Evolutionary conservation across 441 rosid genomes (phyloP).

Genomic region (Viola pubescens): DNA sequence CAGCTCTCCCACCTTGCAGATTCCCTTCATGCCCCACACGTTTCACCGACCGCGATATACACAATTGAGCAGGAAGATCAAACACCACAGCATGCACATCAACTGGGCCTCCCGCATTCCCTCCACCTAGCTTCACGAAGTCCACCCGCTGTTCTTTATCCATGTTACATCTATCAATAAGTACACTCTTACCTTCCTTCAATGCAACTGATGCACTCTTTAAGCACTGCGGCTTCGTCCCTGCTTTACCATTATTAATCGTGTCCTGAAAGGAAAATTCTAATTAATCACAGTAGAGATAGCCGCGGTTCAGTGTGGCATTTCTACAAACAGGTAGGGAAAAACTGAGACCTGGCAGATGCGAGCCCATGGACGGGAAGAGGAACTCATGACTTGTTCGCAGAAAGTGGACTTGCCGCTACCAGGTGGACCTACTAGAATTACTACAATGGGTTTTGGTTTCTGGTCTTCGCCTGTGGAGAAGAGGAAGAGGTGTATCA

Average conservation of each 20-base stretch:
- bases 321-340: conserved; percentile 30
- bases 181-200: conserved; percentile 64
- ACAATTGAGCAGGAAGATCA: conserved; percentile 73
- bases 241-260: conserved; percentile 73
- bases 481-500: background rate
- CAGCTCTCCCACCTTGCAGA: conserved; percentile 92
- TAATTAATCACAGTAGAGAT: background rate
- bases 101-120: conserved; percentile 19
- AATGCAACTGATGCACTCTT: conserved; percentile 43
- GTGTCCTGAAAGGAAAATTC: conserved; percentile 43
- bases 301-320: conserved; percentile 20
- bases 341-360: conserved; percentile 60
- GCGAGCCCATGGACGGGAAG: conserved; percentile 78
- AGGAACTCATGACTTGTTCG: conserved; percentile 45
- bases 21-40: conserved; percentile 83
- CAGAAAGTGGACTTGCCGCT: conserved; percentile 90
- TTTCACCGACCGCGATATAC: conserved; percentile 78
- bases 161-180: conserved; percentile 85
- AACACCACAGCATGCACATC: conserved; percentile 78
- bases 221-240: conserved; percentile 69
- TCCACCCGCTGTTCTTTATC: conserved; percentile 71
- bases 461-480: conserved; percentile 7
- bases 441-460: conserved; percentile 32
- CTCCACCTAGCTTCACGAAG: conserved; percentile 57
- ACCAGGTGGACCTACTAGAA: conserved; percentile 80